A percentile compares a stretch with the other conserved stretches of the same genome.
These are phyloP conservation scores for Prunus persica DNA, from an alignment of 306 rosid species.

Conservation along the genomic window Prunus_persica_NCBIv2 NC_034015.1:19313001-19313500, in stretches of 20 bases:
- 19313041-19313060: neutral
- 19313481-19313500: constrained; percentile 86
- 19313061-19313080: neutral
- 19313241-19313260: neutral
- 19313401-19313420: constrained; percentile 76
- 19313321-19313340: constrained; percentile 84
- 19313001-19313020: neutral
- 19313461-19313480: constrained; percentile 88
- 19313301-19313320: constrained; percentile 39
- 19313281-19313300: neutral
- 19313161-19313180: neutral
- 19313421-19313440: constrained; percentile 88
- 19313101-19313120: neutral
- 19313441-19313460: constrained; percentile 98
- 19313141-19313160: neutral
- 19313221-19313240: neutral
- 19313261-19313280: neutral
- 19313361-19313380: constrained; percentile 90
- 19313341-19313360: constrained; percentile 97
- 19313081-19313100: neutral
- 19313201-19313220: neutral
- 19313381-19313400: constrained; percentile 97
- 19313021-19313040: neutral
- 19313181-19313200: neutral
- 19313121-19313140: neutral